A percentile compares a stretch with the other conserved stretches of the same genome.
Evolutionary conservation across 176 grass and related monocot genomes (phyloP).

Genomic region (Phyllostachys edulis): DNA sequence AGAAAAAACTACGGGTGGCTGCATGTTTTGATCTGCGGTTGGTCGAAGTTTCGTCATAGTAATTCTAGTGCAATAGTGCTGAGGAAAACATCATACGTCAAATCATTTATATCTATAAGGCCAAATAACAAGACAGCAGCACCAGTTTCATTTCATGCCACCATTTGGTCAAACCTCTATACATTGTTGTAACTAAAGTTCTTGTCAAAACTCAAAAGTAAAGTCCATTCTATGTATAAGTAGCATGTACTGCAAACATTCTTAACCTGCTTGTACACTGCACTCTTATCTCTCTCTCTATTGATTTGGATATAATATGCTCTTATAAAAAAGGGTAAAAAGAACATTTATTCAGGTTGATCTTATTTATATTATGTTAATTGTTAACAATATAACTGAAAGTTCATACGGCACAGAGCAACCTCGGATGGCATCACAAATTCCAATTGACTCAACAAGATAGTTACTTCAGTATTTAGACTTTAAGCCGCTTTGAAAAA

Average conservation of each 20-base stretch:
- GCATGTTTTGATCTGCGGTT: neutral
- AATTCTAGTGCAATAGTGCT: neutral
- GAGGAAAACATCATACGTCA: neutral
- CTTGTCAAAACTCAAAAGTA: neutral
- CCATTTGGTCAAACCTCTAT: neutral
- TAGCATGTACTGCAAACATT: neutral
- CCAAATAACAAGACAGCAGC: neutral
- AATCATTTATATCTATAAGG: neutral
- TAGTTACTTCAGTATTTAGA: neutral
- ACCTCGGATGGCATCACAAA: neutral
- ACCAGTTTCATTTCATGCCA: neutral
- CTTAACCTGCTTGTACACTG: conserved; percentile 3
- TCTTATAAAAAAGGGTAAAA: no score
- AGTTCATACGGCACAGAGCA: neutral
- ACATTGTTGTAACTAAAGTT: neutral
- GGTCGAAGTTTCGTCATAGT: neutral
- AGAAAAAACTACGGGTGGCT: neutral
- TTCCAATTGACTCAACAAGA: conserved; percentile 10
- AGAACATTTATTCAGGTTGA: neutral
- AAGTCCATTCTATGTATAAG: neutral
- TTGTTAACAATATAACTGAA: neutral
- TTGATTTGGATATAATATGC: no score
- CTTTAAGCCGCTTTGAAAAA: neutral
- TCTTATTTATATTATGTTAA: neutral
- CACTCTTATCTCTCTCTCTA: neutral